Evolutionary conservation across 257 asterid species (phyloP).

Genomic region (Solanum virginianum): DNA sequence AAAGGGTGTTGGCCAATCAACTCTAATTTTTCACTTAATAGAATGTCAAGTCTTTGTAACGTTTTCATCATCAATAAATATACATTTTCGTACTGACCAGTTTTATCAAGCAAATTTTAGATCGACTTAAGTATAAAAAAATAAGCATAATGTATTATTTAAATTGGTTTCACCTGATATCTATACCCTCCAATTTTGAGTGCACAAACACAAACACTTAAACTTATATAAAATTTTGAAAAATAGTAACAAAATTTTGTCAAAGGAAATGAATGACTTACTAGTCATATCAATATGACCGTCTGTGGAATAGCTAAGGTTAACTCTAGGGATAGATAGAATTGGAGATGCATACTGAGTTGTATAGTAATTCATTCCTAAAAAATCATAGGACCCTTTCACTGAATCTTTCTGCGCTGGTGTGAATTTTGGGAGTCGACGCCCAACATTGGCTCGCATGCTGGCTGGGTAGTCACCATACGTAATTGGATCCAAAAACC

Average conservation of each 20-base stretch:
- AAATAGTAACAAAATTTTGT: too few relatives aligned
- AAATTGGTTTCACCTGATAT: too few relatives aligned
- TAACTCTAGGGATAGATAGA: constrained; percentile 1
- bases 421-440: constrained; percentile 12
- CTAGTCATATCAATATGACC: constrained; percentile 6
- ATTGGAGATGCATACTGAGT: constrained; percentile 14
- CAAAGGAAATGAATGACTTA: neutral
- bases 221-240: too few relatives aligned
- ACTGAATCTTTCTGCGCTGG: neutral
- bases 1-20: too few relatives aligned
- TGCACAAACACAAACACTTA: too few relatives aligned
- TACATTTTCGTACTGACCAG: too few relatives aligned
- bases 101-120: too few relatives aligned
- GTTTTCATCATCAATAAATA: too few relatives aligned
- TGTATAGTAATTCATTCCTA: constrained; percentile 16
- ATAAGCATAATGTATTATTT: too few relatives aligned
- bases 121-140: too few relatives aligned
- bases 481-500: constrained; percentile 18
- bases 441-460: constrained; percentile 7
- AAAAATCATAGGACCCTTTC: constrained; percentile 9
- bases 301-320: constrained; percentile 14
- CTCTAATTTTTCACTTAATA: too few relatives aligned
- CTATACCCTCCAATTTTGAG: too few relatives aligned
- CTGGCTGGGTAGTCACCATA: constrained; percentile 16
- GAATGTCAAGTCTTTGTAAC: neutral